These are phyloP conservation scores for Candida argentea DNA, from an alignment of 805 yeast species.

Conservation along the genomic window DNA sequence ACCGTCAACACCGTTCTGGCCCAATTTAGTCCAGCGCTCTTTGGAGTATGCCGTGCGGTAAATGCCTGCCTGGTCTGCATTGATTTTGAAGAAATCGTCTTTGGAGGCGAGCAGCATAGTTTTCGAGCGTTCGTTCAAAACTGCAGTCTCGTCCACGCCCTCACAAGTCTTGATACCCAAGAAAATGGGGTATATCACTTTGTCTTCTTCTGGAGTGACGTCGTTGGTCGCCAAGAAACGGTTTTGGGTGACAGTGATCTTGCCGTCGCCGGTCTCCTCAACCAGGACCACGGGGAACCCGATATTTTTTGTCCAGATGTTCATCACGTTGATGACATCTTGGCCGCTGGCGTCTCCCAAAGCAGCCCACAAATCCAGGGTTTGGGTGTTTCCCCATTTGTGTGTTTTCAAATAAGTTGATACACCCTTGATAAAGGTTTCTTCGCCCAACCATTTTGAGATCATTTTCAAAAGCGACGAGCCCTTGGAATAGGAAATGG, in stretches of 20 bases:
- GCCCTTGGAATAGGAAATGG: constrained; percentile 76
- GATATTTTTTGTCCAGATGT: constrained; percentile 68
- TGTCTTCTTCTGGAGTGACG: constrained; percentile 65
- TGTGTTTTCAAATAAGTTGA: constrained; percentile 67
- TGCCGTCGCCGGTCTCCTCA: constrained; percentile 33
- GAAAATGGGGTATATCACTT: constrained; percentile 59
- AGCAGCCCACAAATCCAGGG: constrained; percentile 71
- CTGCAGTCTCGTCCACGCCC: constrained; percentile 53
- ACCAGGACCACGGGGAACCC: constrained; percentile 72
- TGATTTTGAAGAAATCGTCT: constrained; percentile 55
- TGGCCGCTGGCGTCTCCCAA: constrained; percentile 60
- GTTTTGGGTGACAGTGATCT: constrained; percentile 53
- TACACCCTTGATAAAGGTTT: constrained; percentile 68
- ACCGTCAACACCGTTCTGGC: constrained; percentile 47
- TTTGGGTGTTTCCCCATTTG: constrained; percentile 67
- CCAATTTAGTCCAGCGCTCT: constrained; percentile 61
- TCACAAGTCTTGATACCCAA: constrained; percentile 48
- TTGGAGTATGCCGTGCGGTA: constrained; percentile 64
- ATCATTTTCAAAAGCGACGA: constrained; percentile 73
- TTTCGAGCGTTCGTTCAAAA: constrained; percentile 35
- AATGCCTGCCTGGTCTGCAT: constrained; percentile 66
- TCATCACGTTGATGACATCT: constrained; percentile 65
- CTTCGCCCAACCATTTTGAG: constrained; percentile 71
- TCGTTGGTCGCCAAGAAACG: constrained; percentile 72
- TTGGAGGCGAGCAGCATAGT: constrained; percentile 28